Base-by-base conservation (phyloP, 495 filamentous ascomycete species). In the Aspergillus hancockii region DNA sequence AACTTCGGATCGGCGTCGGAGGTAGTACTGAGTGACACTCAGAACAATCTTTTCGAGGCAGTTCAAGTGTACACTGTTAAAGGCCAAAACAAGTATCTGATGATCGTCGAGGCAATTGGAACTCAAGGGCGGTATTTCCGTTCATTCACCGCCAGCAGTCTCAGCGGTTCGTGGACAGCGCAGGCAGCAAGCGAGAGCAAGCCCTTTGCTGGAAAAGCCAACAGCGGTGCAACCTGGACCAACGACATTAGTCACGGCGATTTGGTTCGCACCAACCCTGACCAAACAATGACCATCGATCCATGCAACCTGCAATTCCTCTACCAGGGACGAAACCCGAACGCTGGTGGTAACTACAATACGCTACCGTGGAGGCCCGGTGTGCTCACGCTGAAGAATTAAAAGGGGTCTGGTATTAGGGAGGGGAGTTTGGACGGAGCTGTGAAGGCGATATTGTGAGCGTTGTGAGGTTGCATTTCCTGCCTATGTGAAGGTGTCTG, bases 211-310 rank as follows among this genome's bases (percentile, higher is more conserved):
- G 84, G 85, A 52, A 83, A 82, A 66, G 79, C 79, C 21, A 87
- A 88, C 66, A 85, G 79, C 57, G 81, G 81, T 51, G 81, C 81
- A 1, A 78, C 76, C 46, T 88, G 85, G 85, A 86, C 84, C 45
- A 78, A 84, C 67, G 83, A 85, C 56, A 86, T 88, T 66, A 85
- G 81, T 59, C 83, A 85, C 55, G 85, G 85, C 16, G 84, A 87
- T 50, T 59, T 88, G 43, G 69, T 88, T 25, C 75, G 83, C 56
- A 67, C 25, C 50, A 81, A 74, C 53, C 59, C 76, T 6, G 83
- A 88, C 61, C 78, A 88, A 67, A 86, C 81, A 2, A 78, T 81
- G 70, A 75, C 76, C 12, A 63, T 86, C 32, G 79, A 84, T 58
- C 72, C 81, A 5, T 86, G 83, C 70, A 85, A 86, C 59, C 65